Evolutionary conservation across 2,329 filamentous ascomycete genomes (phyloP), one percentile per base, ranked within the genome.

Genomic region (Pseudogymnoascus sp.): DNA sequence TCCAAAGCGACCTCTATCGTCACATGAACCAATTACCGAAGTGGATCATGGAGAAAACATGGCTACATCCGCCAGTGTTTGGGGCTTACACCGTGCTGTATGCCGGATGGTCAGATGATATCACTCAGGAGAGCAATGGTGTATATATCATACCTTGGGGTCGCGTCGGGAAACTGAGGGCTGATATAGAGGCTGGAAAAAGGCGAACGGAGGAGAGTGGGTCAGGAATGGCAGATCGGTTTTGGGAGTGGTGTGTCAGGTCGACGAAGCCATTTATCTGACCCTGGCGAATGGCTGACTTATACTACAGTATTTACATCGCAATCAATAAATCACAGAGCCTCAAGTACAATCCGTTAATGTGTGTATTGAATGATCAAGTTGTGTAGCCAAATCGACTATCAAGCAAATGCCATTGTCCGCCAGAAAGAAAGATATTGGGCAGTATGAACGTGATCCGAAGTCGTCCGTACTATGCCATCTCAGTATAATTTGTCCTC

Each of bases 241-340:
- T 81, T 62, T 81, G 77, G 78, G 72, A 77, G 6, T 81, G 77
- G 78, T 73, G 71, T 26, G 26, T 26, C 78, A 80, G 62, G 72
- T 41, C 40, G 16, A 41, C 40, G 16, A 10, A 22, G 7, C 10
- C 40, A 12, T 41, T 22, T 12, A 1, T 22, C 6, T 22, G 16
- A 41, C 16, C 3, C 11, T 8, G 8, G 4, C 38, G 16, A 41
- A 41, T 5, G 7, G 2, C 1, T 16, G 37, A 40, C n/a, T 5
- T 41, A 26, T 28, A 41, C 11, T n/a, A 16, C 14, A 41, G 16
- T 6, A 43, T 43, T 22, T 43, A 22, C 16, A 43, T 12, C 8
- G 1, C 16, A 43, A 43, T 43, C 11, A 43, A 40, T 11, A 43
- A 12, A 12, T 12, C 16, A 22, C 2, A 6, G 40, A 19, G 2